Percentiles rank a stretch among this genome's conserved stretches.
Conservation (phyloP, 495 filamentous ascomycete species). For the Oidiodendron maius region DNA sequence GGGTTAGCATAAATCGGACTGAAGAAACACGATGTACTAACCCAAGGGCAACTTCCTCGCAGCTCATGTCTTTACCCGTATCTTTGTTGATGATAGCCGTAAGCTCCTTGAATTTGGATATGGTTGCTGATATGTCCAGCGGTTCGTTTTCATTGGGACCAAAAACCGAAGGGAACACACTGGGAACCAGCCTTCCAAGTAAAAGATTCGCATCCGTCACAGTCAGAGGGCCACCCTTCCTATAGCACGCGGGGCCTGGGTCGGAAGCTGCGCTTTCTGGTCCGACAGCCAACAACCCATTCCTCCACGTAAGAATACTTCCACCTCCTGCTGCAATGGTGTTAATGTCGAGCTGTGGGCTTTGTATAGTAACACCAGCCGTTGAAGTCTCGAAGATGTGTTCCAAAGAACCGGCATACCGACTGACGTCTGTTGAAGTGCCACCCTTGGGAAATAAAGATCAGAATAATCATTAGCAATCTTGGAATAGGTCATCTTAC, state of each 20-base stretch:
- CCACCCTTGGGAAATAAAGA: too few relatives aligned
- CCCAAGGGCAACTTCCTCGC: conserved; percentile 33
- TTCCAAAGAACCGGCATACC: conserved; percentile 25
- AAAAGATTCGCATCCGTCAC: conserved; percentile 38
- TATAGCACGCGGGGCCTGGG: conserved; percentile 32
- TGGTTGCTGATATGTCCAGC: conserved; percentile 18
- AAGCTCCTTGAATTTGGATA: conserved; percentile 16
- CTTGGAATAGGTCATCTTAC: too few relatives aligned
- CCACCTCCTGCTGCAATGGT: conserved; percentile 40
- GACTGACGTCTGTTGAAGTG: conserved; percentile 28
- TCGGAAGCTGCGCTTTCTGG: conserved; percentile 30
- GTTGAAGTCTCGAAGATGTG: conserved; percentile 28
- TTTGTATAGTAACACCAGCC: conserved; percentile 27
- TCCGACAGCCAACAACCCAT: conserved; percentile 35
- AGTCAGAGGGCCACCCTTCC: conserved; percentile 33
- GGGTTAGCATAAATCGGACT: too few relatives aligned
- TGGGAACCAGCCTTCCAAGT: conserved; percentile 25
- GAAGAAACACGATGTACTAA: too few relatives aligned
- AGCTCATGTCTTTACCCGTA: conserved; percentile 11
- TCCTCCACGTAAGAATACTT: conserved; percentile 29
- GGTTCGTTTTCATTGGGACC: conserved; percentile 23
- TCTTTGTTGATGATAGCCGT: conserved; percentile 37
- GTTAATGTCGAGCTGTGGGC: conserved; percentile 29
- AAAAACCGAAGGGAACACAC: conserved; percentile 27
- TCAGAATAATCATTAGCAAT: too few relatives aligned